A percentile compares a stretch with the other conserved stretches of the same genome.
Evolutionary conservation across 228 moss, liverwort and hornwort species (phyloP).

Genomic region (Sphagnum fallax): DNA sequence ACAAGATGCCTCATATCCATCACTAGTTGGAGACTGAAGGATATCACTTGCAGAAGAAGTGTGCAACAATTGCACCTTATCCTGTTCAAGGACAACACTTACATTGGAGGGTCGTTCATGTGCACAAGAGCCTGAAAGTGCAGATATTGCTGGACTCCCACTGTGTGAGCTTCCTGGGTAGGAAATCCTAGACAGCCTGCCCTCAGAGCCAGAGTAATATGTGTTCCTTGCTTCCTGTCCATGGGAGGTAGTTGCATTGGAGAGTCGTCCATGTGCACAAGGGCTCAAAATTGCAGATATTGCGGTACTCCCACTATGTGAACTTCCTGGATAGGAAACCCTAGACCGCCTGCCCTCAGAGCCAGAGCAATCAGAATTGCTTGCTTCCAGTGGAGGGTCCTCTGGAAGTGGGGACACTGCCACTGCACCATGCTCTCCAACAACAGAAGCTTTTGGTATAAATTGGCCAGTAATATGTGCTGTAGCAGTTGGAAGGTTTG

Average conservation of each 20-base stretch:
- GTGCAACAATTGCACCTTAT: constrained; percentile 8
- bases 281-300: too few species aligned
- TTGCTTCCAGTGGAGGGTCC: constrained; percentile 27
- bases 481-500: neutral
- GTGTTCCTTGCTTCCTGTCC: too few species aligned
- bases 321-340: too few species aligned
- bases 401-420: constrained; percentile 19
- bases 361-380: constrained; percentile 27
- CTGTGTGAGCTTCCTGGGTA: constrained; percentile 8
- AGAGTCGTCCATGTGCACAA: too few species aligned
- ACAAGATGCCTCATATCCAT: constrained; percentile 45
- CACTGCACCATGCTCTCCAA: neutral
- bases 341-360: constrained; percentile 2
- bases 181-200: neutral
- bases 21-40: constrained; percentile 30
- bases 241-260: too few species aligned
- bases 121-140: too few species aligned
- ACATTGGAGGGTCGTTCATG: constrained; percentile 50
- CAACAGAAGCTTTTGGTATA: too few species aligned
- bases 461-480: neutral
- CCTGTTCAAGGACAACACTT: constrained; percentile 19
- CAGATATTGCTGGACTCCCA: neutral
- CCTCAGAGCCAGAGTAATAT: constrained; percentile 20
- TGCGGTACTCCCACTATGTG: too few species aligned
- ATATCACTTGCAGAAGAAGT: constrained; percentile 4